Percentiles rank a stretch among this genome's conserved stretches.
Conservation (phyloP, 2,329 filamentous ascomycete genomes). For the Trichoderma sp. region DNA sequence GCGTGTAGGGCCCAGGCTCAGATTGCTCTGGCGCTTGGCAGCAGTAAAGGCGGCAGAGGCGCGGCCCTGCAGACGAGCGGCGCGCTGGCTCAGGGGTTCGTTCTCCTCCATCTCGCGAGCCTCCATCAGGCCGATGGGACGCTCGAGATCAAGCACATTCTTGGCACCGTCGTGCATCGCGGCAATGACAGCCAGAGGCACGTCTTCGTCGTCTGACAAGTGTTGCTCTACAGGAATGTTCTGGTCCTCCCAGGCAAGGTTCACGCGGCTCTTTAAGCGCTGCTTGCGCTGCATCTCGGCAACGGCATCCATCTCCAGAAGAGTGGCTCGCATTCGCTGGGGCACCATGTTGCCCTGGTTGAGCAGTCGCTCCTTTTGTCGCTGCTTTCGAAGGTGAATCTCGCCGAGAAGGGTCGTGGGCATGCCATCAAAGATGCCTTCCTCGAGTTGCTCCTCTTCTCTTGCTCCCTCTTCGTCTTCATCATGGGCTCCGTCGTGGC, state of each 20-base stretch:
- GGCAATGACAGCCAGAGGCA: constrained; percentile 81
- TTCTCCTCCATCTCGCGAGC: constrained; percentile 86
- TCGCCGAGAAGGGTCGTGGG: constrained; percentile 93
- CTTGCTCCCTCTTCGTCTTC: constrained; percentile 45
- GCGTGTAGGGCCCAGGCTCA: constrained; percentile 32
- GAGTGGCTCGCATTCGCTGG: constrained; percentile 81
- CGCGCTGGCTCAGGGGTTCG: constrained; percentile 78
- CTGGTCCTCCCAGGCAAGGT: constrained; percentile 86
- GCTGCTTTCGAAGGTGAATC: constrained; percentile 84
- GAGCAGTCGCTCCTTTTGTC: constrained; percentile 75
- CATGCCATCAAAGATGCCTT: constrained; percentile 62
- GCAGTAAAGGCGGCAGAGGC: constrained; percentile 46
- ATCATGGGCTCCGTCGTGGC: constrained; percentile 28
- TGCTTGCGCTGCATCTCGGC: constrained; percentile 79
- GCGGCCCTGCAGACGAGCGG: constrained; percentile 71
- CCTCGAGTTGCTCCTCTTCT: constrained; percentile 50
- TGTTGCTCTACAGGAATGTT: constrained; percentile 48
- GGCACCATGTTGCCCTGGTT: constrained; percentile 62
- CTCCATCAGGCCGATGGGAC: constrained; percentile 75
- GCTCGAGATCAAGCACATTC: constrained; percentile 57
- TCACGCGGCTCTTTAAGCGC: constrained; percentile 73
- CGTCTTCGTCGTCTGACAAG: constrained; percentile 72
- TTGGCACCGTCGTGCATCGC: constrained; percentile 57
- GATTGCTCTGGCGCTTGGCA: constrained; percentile 48
- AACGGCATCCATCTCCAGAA: constrained; percentile 87